Base-by-base conservation (phyloP, 257 asterid genomes). In the Jasminum sambac region DNA sequence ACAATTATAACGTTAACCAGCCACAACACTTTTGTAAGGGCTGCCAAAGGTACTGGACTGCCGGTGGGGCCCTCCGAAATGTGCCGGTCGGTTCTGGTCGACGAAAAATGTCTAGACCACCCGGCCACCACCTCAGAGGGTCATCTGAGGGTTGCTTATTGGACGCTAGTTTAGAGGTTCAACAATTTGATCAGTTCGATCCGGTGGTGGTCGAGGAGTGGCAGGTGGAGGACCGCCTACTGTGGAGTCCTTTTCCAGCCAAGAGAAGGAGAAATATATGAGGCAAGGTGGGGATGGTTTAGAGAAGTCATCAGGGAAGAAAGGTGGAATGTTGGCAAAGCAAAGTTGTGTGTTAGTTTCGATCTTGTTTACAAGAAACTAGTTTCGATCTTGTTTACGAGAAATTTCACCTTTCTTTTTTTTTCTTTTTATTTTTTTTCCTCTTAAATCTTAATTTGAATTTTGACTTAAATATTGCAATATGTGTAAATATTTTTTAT, bases 11-110 rank as follows among this genome's bases (percentile, higher is more conserved):
- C 65, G 97, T 90, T 68, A 93, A 93, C 68, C 97, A 93, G 80
- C 98, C 97, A 0, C 70, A 97, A 50, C 96, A 93, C 88, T 93
- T 87, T 41, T 93, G 96, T 52, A 89, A 87, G 79, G 91, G 87
- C 38, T 93, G 98, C 71, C 96, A 90, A 65, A 75, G 98, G 67
- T 93, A 93, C 73, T 93, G 98, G 98, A 93, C 98, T 0, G 95
- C 96, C 70, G 98, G 97, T 0, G 98, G 98, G 1, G 97, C 96
- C 52, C 89, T 92, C 21, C 83, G 97, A 26, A 92, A 88, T 72
- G 97, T 90, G 1, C 98, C 98, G 11, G 81, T 88, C 13, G 96
- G 98, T 5, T 96, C 97, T 0, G 98, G 98, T 24, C 93, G 97
- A 59, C 90, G 98, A 25, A 90, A 90, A 41, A 72, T 9, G 60